Conservation (phyloP, 176 grass and related monocot genomes). For the Olyra latifolia region DNA sequence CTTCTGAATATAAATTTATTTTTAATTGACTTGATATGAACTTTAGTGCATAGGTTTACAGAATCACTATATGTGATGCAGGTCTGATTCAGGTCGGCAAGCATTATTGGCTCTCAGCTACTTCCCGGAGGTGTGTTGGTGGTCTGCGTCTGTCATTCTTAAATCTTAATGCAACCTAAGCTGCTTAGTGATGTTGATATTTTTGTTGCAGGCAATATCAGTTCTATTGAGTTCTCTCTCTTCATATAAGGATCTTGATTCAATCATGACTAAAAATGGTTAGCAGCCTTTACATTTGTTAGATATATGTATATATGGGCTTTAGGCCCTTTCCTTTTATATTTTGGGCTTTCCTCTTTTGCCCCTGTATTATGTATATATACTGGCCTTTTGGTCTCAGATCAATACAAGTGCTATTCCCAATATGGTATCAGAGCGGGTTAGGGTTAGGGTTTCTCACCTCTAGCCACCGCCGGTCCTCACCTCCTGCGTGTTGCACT, state of each 20-base stretch:
- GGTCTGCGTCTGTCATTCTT: conserved; percentile 27
- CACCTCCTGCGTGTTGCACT: too few species aligned
- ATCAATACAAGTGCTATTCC: too few species aligned
- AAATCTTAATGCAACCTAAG: conserved; percentile 2
- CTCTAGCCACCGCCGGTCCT: too few species aligned
- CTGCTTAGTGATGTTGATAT: conserved; percentile 24
- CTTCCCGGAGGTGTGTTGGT: conserved; percentile 78
- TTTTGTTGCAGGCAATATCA: conserved; percentile 68
- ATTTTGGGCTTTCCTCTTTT: too few species aligned
- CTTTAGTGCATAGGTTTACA: conserved; percentile 18
- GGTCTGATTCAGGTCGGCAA: conserved; percentile 90
- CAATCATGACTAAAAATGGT: conserved; percentile 63
- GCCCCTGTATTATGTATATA: too few species aligned
- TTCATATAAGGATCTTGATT: conserved; percentile 79
- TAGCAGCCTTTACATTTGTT: conserved; percentile 21
- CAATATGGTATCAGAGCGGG: too few species aligned
- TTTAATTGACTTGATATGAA: neutral
- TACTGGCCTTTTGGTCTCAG: too few species aligned
- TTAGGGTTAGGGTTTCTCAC: too few species aligned
- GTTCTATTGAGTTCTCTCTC: conserved; percentile 76
- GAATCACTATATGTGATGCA: conserved; percentile 48
- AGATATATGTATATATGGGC: too few species aligned
- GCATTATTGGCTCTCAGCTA: conserved; percentile 75
- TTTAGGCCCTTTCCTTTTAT: too few species aligned
- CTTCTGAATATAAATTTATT: neutral